Percentiles rank a stretch among this genome's conserved stretches.
These are phyloP conservation scores for Yamadazyma sp. DNA, from an alignment of 805 yeast species.

Conservation along the genomic window DNA sequence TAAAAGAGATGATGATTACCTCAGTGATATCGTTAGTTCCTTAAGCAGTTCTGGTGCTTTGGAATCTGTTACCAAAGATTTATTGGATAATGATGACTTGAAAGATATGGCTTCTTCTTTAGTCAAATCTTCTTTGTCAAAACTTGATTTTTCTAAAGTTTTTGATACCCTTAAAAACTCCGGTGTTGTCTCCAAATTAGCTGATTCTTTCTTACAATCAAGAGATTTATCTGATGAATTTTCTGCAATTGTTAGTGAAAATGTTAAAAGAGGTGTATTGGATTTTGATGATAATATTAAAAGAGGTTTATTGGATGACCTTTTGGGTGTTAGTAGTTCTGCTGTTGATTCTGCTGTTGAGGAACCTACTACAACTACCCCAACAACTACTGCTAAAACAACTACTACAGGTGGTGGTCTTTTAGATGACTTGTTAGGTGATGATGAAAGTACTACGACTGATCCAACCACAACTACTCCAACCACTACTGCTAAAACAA, in stretches of 20 bases:
- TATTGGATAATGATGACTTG: constrained; percentile 19
- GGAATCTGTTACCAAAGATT: constrained; percentile 18
- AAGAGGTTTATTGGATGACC: neutral
- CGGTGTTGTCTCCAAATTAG: constrained; percentile 16
- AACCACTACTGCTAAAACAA: constrained; percentile 3
- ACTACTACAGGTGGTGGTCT: constrained; percentile 9
- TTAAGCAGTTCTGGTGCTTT: constrained; percentile 22
- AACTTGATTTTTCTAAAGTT: constrained; percentile 19
- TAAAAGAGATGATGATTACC: constrained; percentile 16
- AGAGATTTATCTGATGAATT: constrained; percentile 15
- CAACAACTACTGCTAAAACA: constrained; percentile 10
- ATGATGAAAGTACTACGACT: constrained; percentile 1
- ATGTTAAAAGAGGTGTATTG: constrained; percentile 13
- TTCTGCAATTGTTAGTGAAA: constrained; percentile 12
- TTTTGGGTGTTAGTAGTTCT: constrained; percentile 1
- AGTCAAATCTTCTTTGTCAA: constrained; percentile 18
- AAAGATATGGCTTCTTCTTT: constrained; percentile 19
- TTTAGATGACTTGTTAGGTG: constrained; percentile 9
- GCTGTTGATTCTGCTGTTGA: constrained; percentile 6
- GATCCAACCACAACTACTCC: constrained; percentile 1
- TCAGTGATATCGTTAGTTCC: constrained; percentile 17
- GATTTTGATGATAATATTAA: constrained; percentile 8
- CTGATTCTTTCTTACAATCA: constrained; percentile 9
- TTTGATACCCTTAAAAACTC: constrained; percentile 24
- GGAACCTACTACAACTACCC: constrained; percentile 5